Base-by-base conservation (phyloP, 352 stramenopile genomes). In the Aphanomyces astaci region DNA sequence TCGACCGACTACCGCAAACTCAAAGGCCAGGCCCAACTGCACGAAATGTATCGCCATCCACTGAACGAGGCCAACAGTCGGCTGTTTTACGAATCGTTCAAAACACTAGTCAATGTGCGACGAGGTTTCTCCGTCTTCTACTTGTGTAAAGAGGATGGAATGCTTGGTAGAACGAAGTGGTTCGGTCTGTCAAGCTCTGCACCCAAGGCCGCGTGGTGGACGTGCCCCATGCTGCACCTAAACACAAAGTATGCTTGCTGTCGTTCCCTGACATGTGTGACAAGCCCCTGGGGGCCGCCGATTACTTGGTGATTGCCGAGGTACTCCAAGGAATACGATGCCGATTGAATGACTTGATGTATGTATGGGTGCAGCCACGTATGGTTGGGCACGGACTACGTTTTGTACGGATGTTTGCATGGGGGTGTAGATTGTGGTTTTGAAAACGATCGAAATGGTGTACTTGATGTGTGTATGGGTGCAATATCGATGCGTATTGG, bases 191-290 rank as follows among this genome's bases (percentile, higher is more conserved):
- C 7, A 68, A 59, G 62, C 62, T 94, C 25, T 79, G 71, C n/a
- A 92, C 80, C 3, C 82, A 92, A 70, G 84, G 84, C 11, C 82
- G 86, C 10, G 72, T 80, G 40, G 82, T 94, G 11, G 71, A 79
- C 30, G 72, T 94, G 7, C 79, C 81, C 2, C 75, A 86, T 54
- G 86, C 82, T 25, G 83, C 82, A 0, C 45, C 82, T 9, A 69
- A 74, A 19, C 72, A 75, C 5, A 74, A 81, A 7, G 82, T 82
- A 2, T 94, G 87, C 59, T 77, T 88, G 62, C 98, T 99, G 77
- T 92, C 89, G 5, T 99, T 99, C 78, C 68, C 88, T 27, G 96
- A 99, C 60, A 69, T 99, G 49, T 99, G 97, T 71, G 84, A 93
- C 49, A 86, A 85, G 22, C 92, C 97, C 4, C 72, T 98, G 0